Base-by-base conservation (phyloP, 2,329 filamentous ascomycete species). In the Rutstroemia sp. region DNA sequence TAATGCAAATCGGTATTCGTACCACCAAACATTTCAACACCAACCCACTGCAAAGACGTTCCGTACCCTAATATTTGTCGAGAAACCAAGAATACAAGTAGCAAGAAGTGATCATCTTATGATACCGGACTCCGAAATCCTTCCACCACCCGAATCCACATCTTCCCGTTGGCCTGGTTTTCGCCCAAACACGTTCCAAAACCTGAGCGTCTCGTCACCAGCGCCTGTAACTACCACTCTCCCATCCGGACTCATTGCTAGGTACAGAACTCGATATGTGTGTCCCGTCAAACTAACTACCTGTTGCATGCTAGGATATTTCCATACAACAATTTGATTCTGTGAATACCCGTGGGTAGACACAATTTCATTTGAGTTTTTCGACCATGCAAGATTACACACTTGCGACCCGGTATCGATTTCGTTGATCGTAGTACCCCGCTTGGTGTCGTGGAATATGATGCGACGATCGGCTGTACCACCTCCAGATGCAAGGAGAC, bases 241-340 rank as follows among this genome's bases (percentile, higher is more conserved):
- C 17, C 94, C 94, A 68, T 97, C 92, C 1, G 94, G 94, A 68
- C 92, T 96, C 91, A 97, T 97, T 34, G 92, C 92, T 52, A 99
- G 78, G 70, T 97, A 99, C 3, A 99, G 78, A 12, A 99, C 94
- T 67, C 94, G 87, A 72, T 95, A 97, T 1, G 94, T 99, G 71
- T 99, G 94, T 0, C 94, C 94, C 0, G 94, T 99, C 47, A 99
- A 77, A 63, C 89, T 95, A 42, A 90, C 92, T 8, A 99, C 91
- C 70, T 97, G 94, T 49, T 90, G 90, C 94, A 99, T 97, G 63
- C 87, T 92, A 1, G 94, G 94, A 69, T 99, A 99, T 69, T 99
- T 99, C 94, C 94, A 99, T 55, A 99, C 90, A 39, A 97, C 92
- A 65, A 99, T 96, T 72, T 97, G 94, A 70, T 99, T 96, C 69